phyloP scores from a whole-genome alignment of 495 filamentous ascomycete genomes.

The Tuber melanosporum region DNA sequence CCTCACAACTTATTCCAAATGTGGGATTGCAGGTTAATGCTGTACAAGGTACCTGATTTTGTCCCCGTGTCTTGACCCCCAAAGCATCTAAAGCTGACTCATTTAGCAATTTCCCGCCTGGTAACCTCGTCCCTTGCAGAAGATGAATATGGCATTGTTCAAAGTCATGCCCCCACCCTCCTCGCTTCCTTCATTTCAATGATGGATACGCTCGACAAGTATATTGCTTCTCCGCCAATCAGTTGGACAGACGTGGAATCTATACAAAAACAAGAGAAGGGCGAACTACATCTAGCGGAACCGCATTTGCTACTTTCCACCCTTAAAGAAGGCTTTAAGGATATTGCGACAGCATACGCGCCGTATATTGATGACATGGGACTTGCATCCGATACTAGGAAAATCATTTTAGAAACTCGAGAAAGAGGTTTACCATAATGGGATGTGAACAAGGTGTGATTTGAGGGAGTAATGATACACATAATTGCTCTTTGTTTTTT shows the following conservation, averaged over 20 bases:
- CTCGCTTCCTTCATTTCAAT: conserved; percentile 64
- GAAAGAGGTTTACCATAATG: conserved; percentile 34
- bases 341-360: conserved; percentile 34
- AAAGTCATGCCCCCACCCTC: conserved; percentile 64
- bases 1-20: conserved; percentile 37
- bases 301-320: conserved; percentile 46
- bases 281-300: conserved; percentile 45
- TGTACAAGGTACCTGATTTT: conserved; percentile 17
- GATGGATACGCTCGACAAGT: conserved; percentile 61
- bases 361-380: conserved; percentile 33
- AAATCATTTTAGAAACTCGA: conserved; percentile 29
- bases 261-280: conserved; percentile 14
- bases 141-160: conserved; percentile 81
- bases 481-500: not conserved
- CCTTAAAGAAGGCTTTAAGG: conserved; percentile 29
- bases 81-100: conserved; percentile 5
- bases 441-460: not conserved
- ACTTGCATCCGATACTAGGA: conserved; percentile 24
- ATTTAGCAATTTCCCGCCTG: conserved; percentile 56
- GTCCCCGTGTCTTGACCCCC: not conserved
- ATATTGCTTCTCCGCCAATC: conserved; percentile 53
- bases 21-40: conserved; percentile 35
- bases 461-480: not conserved
- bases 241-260: conserved; percentile 77
- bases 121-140: conserved; percentile 67